phyloP scores from a whole-genome alignment of 1,284 basidiomycete species.

The Papiliotrema flavescens region DNA sequence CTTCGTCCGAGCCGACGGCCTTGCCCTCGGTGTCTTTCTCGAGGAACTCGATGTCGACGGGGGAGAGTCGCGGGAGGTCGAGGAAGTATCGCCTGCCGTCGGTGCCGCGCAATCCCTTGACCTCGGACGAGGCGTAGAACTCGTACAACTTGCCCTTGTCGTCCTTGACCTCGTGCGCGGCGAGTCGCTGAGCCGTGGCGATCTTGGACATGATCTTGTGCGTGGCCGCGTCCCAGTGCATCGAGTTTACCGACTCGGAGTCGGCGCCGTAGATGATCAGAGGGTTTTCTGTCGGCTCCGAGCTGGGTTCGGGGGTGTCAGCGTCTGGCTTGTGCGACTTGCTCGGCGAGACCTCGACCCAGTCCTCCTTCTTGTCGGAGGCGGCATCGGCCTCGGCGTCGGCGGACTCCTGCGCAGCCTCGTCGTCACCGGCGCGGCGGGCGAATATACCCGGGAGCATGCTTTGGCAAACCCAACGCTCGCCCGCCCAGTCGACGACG shows the following conservation, averaged over 20 bases:
- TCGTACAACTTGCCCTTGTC: constrained; percentile 50
- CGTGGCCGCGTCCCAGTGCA: constrained; percentile 52
- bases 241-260: constrained; percentile 52
- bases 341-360: constrained; percentile 57
- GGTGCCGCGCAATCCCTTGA: constrained; percentile 57
- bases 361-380: constrained; percentile 44
- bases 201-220: constrained; percentile 55
- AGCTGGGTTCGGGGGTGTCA: constrained; percentile 8
- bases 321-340: constrained; percentile 62
- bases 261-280: constrained; percentile 57
- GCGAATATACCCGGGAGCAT: constrained; percentile 58
- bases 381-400: constrained; percentile 28
- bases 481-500: constrained; percentile 57
- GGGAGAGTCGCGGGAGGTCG: constrained; percentile 55
- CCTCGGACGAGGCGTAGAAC: constrained; percentile 56
- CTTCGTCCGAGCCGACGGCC: constrained; percentile 24
- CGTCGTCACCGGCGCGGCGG: constrained; percentile 40
- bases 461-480: constrained; percentile 59
- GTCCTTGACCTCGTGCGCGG: constrained; percentile 54
- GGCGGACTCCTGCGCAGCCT: constrained; percentile 20
- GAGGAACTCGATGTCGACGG: constrained; percentile 57
- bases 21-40: constrained; percentile 52
- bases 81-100: constrained; percentile 58
- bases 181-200: constrained; percentile 52
- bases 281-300: constrained; percentile 46